Base-by-base conservation (phyloP, 768 basidiomycete species). In the Macrolepiota fuliginosa region DNA sequence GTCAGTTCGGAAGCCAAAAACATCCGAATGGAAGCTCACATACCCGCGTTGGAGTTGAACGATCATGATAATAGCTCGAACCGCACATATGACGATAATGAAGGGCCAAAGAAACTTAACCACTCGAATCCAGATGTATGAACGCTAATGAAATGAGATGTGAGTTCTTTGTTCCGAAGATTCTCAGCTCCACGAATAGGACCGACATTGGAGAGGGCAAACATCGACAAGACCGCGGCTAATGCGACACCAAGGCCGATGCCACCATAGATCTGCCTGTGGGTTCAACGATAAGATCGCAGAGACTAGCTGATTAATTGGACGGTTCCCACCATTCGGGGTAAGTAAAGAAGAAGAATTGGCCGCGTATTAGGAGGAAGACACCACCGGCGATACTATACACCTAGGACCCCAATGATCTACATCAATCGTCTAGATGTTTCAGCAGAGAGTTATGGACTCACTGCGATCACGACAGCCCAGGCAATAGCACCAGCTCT, bases 41-140 rank as follows among this genome's bases (percentile, higher is more conserved):
- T 73, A 88, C 87, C 84, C 85, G 71, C 87, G 81, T 69, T 88
- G 79, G 62, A 91, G 82, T 73, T 89, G 76, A 70, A 88, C 84
- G 70, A 90, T 87, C 85, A 90, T 90, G 63, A 89, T 69, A 69
- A 87, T 86, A 45, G 84, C 86, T 61, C 89, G 83, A 60, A 90
- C 70, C 27, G 82, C 83, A 68, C 76, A 79, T 62, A 87, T 81
- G 72, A 89, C 77, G 68, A 91, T 85, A 61, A 89, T 61, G 71
- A 90, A 86, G 2, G 88, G 87, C 89, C 88, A 91, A 37, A 87
- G 65, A 76, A 87, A 85, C 67, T 83, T 83, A 73, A 79, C 78
- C 2, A 81, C 86, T 64, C 86, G 79, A 57, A 81, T 81, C 83
- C 86, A 90, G 66, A 83, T 81, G 74, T 86, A 87, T 60, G 89